These are phyloP conservation scores for Baorangia bicolor DNA, from an alignment of 768 basidiomycete genomes.

Conservation along the genomic window DNA sequence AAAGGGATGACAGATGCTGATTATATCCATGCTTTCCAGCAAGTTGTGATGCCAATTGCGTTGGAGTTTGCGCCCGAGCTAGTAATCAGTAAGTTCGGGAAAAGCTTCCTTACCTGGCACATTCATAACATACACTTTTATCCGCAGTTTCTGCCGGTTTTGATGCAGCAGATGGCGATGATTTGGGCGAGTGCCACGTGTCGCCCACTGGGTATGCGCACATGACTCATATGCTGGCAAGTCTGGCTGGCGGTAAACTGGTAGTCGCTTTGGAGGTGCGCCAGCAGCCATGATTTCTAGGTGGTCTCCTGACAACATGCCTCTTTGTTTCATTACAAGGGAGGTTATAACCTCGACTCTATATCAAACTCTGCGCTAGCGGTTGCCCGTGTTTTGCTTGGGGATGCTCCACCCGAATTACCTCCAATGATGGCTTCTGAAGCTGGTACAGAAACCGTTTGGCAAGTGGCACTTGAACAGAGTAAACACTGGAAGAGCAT, in stretches of 20 bases:
- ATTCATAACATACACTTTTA: neutral
- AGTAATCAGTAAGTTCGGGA: slow-evolving; percentile 75
- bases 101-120: neutral
- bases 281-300: slow-evolving; percentile 4
- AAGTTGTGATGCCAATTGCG: slow-evolving; percentile 94
- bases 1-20: slow-evolving; percentile 91
- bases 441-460: slow-evolving; percentile 84
- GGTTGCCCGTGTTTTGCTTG: slow-evolving; percentile 84
- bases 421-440: slow-evolving; percentile 73
- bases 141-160: slow-evolving; percentile 92
- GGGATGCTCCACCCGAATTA: slow-evolving; percentile 78
- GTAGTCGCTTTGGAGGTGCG: slow-evolving; percentile 92
- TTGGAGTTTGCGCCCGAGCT: slow-evolving; percentile 95
- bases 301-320: neutral
- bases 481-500: slow-evolving; percentile 90
- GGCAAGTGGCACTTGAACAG: slow-evolving; percentile 83
- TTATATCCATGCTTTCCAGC: slow-evolving; percentile 95
- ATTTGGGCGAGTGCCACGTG: slow-evolving; percentile 88
- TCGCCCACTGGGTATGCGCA: slow-evolving; percentile 93
- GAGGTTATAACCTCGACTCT: slow-evolving; percentile 91
- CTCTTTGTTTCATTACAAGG: slow-evolving; percentile 45
- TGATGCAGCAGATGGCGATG: slow-evolving; percentile 93
- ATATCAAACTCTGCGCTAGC: slow-evolving; percentile 86
- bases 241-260: slow-evolving; percentile 82
- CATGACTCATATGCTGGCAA: slow-evolving; percentile 96